Percentiles rank a stretch among this genome's conserved stretches.
These are phyloP conservation scores for Clavispora carvajalis DNA, from an alignment of 805 yeast genomes.

Conservation along the genomic window DNA sequence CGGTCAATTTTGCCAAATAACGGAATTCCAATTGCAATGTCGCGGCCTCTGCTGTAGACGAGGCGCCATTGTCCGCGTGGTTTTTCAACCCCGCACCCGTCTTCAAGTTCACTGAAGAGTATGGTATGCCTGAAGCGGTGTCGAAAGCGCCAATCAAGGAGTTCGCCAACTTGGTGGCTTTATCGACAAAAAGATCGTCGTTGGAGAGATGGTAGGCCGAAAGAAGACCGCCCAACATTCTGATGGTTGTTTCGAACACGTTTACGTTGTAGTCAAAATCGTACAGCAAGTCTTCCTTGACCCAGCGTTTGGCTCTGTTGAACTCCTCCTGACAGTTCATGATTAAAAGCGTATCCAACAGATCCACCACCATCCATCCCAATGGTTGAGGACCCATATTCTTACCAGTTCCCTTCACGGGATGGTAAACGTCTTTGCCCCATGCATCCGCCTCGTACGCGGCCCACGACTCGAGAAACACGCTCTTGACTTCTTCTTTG, in stretches of 20 bases:
- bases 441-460: slow-evolving; percentile 73
- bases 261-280: slow-evolving; percentile 71
- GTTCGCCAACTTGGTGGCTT: slow-evolving; percentile 76
- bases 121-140: slow-evolving; percentile 66
- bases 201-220: slow-evolving; percentile 71
- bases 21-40: slow-evolving; percentile 85
- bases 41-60: slow-evolving; percentile 86
- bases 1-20: slow-evolving; percentile 73
- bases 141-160: slow-evolving; percentile 66
- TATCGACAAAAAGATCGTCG: slow-evolving; percentile 67
- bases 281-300: slow-evolving; percentile 61
- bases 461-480: slow-evolving; percentile 71
- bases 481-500: slow-evolving; percentile 56
- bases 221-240: slow-evolving; percentile 90
- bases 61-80: slow-evolving; percentile 69
- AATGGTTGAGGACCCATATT: slow-evolving; percentile 79
- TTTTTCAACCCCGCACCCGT: slow-evolving; percentile 56
- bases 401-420: slow-evolving; percentile 54
- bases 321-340: slow-evolving; percentile 69
- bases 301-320: slow-evolving; percentile 66
- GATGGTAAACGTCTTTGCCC: slow-evolving; percentile 78
- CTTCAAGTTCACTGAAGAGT: slow-evolving; percentile 67
- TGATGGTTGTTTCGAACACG: slow-evolving; percentile 88
- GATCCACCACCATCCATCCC: slow-evolving; percentile 92
- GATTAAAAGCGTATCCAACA: slow-evolving; percentile 73